phyloP scores from a whole-genome alignment of 129 eudicot species.

The Lonicera japonica region DNA sequence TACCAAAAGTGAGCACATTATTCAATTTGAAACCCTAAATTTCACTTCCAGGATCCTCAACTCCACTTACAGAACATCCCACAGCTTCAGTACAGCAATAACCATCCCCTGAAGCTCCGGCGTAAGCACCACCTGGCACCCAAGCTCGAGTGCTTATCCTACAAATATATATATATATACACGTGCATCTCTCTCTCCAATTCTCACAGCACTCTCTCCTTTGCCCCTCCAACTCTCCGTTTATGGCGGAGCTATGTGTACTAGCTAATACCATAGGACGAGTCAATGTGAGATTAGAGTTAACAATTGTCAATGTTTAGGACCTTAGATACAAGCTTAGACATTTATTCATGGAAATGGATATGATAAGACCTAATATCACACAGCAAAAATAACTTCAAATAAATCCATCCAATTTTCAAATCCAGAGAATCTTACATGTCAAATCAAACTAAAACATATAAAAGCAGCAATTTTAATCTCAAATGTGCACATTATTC shows the following conservation, averaged over 20 bases:
- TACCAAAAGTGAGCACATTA: conserved; percentile 8
- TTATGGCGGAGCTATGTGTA: conserved; percentile 63
- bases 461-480: background rate
- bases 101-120: conserved; percentile 91
- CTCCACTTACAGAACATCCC: conserved; percentile 96
- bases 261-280: conserved; percentile 43
- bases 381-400: too few species aligned
- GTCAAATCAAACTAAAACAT: background rate
- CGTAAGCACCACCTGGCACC: conserved; percentile 89
- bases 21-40: background rate
- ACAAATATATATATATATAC: too few species aligned
- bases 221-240: conserved; percentile 73
- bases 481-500: conserved; percentile 8
- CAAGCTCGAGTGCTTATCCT: conserved; percentile 80
- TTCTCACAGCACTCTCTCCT: conserved; percentile 57
- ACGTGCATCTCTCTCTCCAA: too few species aligned
- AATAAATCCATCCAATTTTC: background rate
- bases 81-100: conserved; percentile 88
- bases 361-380: background rate
- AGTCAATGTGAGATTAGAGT: background rate
- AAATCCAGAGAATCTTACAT: background rate
- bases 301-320: background rate
- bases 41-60: background rate
- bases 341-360: background rate
- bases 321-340: background rate